Percentiles rank a stretch among this genome's conserved stretches.
Conservation (phyloP, 805 yeast species). For the Cyberlindnera saturnus region DNA sequence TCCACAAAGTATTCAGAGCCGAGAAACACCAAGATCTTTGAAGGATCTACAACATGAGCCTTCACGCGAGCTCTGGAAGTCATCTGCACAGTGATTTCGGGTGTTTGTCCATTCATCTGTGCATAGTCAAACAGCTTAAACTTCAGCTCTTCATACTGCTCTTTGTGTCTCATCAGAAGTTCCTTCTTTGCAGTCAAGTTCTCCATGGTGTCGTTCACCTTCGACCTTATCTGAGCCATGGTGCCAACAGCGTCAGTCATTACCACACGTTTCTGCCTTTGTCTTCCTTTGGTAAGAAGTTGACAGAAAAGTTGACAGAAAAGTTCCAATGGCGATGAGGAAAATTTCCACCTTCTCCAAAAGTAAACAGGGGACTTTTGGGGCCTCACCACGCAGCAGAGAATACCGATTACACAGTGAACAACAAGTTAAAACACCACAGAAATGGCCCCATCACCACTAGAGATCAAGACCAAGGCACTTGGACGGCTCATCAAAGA, state of each 20-base stretch:
- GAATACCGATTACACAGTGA: neutral
- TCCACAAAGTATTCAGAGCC: conserved; percentile 39
- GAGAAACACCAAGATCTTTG: conserved; percentile 25
- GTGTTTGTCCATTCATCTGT: conserved; percentile 6
- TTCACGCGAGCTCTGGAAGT: conserved; percentile 16
- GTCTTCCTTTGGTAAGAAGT: too few relatives aligned
- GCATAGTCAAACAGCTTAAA: conserved; percentile 16
- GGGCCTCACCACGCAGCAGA: neutral
- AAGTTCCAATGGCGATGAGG: neutral
- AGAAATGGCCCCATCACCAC: conserved; percentile 59
- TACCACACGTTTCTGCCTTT: too few relatives aligned
- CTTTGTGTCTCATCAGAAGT: conserved; percentile 12
- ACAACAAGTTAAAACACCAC: neutral
- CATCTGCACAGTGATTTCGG: conserved; percentile 12
- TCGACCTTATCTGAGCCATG: conserved; percentile 15
- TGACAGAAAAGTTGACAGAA: too few relatives aligned
- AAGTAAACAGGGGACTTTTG: neutral
- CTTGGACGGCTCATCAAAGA: conserved; percentile 66
- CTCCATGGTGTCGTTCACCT: conserved; percentile 6
- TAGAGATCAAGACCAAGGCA: conserved; percentile 69
- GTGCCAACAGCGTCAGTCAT: neutral
- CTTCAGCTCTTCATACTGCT: conserved; percentile 17
- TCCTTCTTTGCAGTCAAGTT: conserved; percentile 6
- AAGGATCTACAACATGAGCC: conserved; percentile 18
- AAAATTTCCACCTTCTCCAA: neutral